Conservation (phyloP, 768 basidiomycete species). For the Suillus ampliporus region DNA sequence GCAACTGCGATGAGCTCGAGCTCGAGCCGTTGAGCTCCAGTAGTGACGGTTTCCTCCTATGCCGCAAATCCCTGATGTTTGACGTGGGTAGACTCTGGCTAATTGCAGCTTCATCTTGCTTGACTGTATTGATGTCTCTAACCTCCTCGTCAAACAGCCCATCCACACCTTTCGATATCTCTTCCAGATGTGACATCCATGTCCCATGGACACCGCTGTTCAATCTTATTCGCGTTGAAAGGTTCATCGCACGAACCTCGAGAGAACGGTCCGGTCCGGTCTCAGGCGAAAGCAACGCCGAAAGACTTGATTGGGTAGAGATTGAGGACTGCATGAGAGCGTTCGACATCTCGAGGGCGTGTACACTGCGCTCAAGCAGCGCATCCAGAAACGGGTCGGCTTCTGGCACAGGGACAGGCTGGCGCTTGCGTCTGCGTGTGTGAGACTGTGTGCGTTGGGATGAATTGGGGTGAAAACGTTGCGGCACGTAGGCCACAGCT, state of each 20-base stretch:
- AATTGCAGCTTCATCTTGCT: slow-evolving; percentile 31
- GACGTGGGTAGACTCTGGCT: slow-evolving; percentile 54
- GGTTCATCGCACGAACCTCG: slow-evolving; percentile 54
- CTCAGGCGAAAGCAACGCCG: slow-evolving; percentile 54
- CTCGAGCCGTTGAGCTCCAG: slow-evolving; percentile 39
- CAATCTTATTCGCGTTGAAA: slow-evolving; percentile 57
- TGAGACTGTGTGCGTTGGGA: slow-evolving; percentile 36
- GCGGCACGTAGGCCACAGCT: slow-evolving; percentile 29
- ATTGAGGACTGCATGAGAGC: slow-evolving; percentile 77
- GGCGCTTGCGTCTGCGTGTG: slow-evolving; percentile 34
- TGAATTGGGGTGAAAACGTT: slow-evolving; percentile 36
- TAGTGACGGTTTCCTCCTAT: slow-evolving; percentile 54
- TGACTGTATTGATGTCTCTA: slow-evolving; percentile 13
- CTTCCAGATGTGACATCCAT: slow-evolving; percentile 74
- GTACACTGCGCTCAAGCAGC: slow-evolving; percentile 81
- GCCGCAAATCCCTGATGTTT: slow-evolving; percentile 35
- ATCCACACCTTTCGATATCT: slow-evolving; percentile 68
- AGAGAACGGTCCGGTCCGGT: slow-evolving; percentile 49
- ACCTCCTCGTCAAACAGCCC: slow-evolving; percentile 49
- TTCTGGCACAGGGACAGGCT: slow-evolving; percentile 22
- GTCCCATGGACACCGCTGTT: slow-evolving; percentile 50
- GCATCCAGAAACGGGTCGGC: slow-evolving; percentile 72
- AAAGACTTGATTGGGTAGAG: slow-evolving; percentile 65
- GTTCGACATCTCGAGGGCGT: slow-evolving; percentile 88
- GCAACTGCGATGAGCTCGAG: slow-evolving; percentile 47